Evolutionary conservation across 2,329 filamentous ascomycete species (phyloP).

Genomic region (Pseudopithomyces maydicus): DNA sequence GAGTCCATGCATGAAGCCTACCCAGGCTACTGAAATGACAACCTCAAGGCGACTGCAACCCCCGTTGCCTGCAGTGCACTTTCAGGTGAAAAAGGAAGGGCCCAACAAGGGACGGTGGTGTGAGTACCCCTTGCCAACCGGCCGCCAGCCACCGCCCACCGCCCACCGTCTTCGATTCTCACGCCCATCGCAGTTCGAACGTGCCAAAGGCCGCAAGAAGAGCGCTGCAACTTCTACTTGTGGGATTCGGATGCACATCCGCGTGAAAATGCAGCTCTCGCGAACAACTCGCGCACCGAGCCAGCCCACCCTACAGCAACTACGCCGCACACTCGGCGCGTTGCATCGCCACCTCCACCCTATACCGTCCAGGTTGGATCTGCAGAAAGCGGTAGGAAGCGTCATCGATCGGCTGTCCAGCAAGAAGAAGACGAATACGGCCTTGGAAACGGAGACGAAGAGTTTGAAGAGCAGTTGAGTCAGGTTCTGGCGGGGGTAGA

Average conservation of each 20-base stretch:
- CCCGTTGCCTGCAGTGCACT: slow-evolving; percentile 58
- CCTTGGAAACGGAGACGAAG: slow-evolving; percentile 35
- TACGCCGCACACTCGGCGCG: slow-evolving; percentile 19
- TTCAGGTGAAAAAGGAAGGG: slow-evolving; percentile 63
- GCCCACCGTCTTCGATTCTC: neutral
- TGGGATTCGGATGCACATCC: slow-evolving; percentile 60
- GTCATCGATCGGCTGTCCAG: slow-evolving; percentile 27
- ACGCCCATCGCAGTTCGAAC: slow-evolving; percentile 53
- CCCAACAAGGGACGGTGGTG: slow-evolving; percentile 62
- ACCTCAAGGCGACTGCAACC: slow-evolving; percentile 59
- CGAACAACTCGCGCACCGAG: slow-evolving; percentile 57
- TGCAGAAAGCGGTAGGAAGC: slow-evolving; percentile 31
- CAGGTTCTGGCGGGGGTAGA: slow-evolving; percentile 31
- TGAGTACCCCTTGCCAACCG: slow-evolving; percentile 17
- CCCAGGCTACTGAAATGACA: slow-evolving; percentile 12
- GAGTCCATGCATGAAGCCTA: slow-evolving; percentile 1
- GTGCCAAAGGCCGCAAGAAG: slow-evolving; percentile 57
- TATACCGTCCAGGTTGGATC: slow-evolving; percentile 19
- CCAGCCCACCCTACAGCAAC: slow-evolving; percentile 25
- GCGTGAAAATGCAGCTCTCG: slow-evolving; percentile 54
- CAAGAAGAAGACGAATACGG: slow-evolving; percentile 42
- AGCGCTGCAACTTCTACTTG: slow-evolving; percentile 62
- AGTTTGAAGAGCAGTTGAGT: slow-evolving; percentile 39
- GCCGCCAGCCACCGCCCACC: too few species aligned
- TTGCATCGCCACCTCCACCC: slow-evolving; percentile 22